Percentiles rank a stretch among this genome's conserved stretches.
Conservation (phyloP, 2,329 filamentous ascomycete species). For the Colletotrichum lindemuthianum region DNA sequence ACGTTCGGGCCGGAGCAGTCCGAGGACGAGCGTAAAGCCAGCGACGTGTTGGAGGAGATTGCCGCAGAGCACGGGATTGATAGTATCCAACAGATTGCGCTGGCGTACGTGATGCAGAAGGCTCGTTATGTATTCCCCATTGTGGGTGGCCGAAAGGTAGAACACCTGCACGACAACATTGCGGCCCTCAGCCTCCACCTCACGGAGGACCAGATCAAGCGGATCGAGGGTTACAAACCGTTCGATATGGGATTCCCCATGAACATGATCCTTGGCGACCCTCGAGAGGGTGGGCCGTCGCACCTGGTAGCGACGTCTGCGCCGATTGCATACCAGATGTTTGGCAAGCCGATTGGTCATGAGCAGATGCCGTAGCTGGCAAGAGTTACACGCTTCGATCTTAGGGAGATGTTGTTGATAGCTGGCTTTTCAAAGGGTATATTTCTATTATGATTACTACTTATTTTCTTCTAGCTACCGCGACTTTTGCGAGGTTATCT, state of each 20-base stretch:
- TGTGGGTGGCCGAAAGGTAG: conserved; percentile 61
- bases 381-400: no score
- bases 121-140: conserved; percentile 64
- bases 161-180: conserved; percentile 65
- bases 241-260: conserved; percentile 68
- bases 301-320: conserved; percentile 25
- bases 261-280: conserved; percentile 49
- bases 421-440: neutral
- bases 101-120: conserved; percentile 64
- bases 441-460: conserved; percentile 17
- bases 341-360: conserved; percentile 29
- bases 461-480: neutral
- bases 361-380: neutral
- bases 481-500: no score
- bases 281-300: conserved; percentile 32
- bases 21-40: conserved; percentile 62
- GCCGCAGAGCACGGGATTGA: conserved; percentile 64
- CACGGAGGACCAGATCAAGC: conserved; percentile 60
- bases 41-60: conserved; percentile 68
- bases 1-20: conserved; percentile 47
- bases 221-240: conserved; percentile 61
- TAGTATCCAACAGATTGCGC: conserved; percentile 67
- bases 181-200: conserved; percentile 61
- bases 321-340: conserved; percentile 28
- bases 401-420: no score